Evolutionary conservation across 345 rosid genomes (phyloP).

Genomic region (Reutealis trisperma): DNA sequence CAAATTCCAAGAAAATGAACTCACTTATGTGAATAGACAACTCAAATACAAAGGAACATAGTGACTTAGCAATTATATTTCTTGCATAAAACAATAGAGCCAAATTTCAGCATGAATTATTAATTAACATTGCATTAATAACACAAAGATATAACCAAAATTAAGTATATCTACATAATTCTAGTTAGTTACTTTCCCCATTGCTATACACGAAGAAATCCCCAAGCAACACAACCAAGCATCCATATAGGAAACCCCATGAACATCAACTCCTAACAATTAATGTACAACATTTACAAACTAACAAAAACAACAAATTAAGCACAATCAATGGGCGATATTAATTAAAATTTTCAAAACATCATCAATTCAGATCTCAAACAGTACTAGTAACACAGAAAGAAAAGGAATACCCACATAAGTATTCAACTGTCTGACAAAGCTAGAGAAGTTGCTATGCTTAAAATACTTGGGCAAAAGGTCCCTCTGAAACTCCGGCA

Average conservation of each 20-base stretch:
- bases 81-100: background rate
- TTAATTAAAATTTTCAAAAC: background rate
- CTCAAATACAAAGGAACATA: background rate
- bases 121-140: background rate
- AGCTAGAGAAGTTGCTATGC: constrained; percentile 91
- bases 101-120: background rate
- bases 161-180: background rate
- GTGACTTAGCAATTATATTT: background rate
- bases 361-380: background rate
- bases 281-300: background rate
- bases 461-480: constrained; percentile 50
- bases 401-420: constrained; percentile 45
- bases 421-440: constrained; percentile 85
- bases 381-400: background rate
- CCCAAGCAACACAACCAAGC: background rate
- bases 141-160: background rate
- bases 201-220: background rate
- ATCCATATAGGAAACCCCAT: background rate
- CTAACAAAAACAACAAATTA: background rate
- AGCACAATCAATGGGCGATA: background rate
- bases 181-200: background rate
- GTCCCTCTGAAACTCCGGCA: constrained; percentile 26
- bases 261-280: background rate
- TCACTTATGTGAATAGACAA: background rate
- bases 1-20: background rate